Percentiles rank a stretch among this genome's conserved stretches.
These are phyloP conservation scores for Colletotrichum lupini DNA, from an alignment of 2,329 filamentous ascomycete genomes.

Conservation along the genomic window DNA sequence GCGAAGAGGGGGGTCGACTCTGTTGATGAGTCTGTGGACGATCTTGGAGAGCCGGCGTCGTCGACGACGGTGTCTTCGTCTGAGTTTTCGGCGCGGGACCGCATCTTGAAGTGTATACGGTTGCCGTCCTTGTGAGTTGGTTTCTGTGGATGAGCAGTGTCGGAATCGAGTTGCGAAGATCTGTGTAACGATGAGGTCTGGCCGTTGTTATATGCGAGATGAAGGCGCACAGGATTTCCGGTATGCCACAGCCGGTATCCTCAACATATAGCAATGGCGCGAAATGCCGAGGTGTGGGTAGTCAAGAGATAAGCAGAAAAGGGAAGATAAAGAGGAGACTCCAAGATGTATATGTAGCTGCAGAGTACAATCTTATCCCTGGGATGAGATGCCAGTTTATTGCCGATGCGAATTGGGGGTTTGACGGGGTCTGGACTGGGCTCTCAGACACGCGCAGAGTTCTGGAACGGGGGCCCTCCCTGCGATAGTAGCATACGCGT, in stretches of 20 bases:
- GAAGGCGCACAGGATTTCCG: neutral
- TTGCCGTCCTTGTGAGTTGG: neutral
- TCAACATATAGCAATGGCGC: neutral
- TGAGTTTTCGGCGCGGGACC: constrained; percentile 4
- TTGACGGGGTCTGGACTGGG: neutral
- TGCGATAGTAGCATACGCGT: neutral
- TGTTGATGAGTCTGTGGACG: constrained; percentile 4
- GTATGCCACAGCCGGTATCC: neutral
- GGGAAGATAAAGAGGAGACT: neutral
- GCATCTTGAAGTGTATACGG: constrained; percentile 19
- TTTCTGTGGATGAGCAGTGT: neutral
- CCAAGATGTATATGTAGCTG: neutral
- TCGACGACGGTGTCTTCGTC: constrained; percentile 5
- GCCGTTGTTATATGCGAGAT: neutral
- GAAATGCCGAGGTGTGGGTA: neutral
- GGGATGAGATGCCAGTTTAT: constrained; percentile 6
- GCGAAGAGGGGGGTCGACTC: constrained; percentile 27
- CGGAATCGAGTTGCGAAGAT: neutral
- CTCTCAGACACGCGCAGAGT: neutral
- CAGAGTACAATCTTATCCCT: constrained; percentile 20
- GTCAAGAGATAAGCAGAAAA: neutral
- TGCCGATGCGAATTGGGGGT: neutral
- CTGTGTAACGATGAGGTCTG: neutral
- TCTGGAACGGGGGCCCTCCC: neutral
- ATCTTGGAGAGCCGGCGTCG: neutral